A percentile compares a stretch with the other conserved stretches of the same genome.
Conservation (phyloP, 2,329 filamentous ascomycete species). For the Teratosphaeria nubilosa region DNA sequence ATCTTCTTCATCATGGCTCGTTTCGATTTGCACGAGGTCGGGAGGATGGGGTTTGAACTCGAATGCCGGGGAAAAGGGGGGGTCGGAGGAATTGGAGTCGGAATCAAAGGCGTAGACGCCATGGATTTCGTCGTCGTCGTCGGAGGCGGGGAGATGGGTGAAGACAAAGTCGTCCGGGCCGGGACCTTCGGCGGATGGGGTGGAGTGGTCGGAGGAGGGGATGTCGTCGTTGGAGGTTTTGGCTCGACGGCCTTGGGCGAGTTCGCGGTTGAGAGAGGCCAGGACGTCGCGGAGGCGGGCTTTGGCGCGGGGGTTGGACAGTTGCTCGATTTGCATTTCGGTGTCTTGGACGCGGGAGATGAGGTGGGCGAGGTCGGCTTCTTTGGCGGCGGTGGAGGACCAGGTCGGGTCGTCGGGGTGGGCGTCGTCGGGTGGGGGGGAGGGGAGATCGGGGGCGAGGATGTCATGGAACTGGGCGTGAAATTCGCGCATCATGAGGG, state of each 20-base stretch:
- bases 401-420: conserved; percentile 6
- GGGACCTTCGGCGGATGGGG: conserved; percentile 9
- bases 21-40: not conserved
- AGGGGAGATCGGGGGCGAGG: conserved; percentile 11
- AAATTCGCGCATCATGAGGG: conserved; percentile 44
- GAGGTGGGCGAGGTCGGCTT: conserved; percentile 12
- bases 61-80: not conserved
- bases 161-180: conserved; percentile 14
- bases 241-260: conserved; percentile 22
- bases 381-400: conserved; percentile 6
- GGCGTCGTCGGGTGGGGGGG: conserved; percentile 1
- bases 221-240: conserved; percentile 15
- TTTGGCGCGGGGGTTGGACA: conserved; percentile 19
- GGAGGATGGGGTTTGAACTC: conserved; percentile 3
- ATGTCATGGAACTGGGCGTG: conserved; percentile 24
- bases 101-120: conserved; percentile 5
- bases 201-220: conserved; percentile 7
- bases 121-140: conserved; percentile 13
- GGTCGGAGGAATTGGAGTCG: not conserved
- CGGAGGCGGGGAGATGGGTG: conserved; percentile 11
- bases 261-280: conserved; percentile 22
- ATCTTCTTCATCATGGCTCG: conserved; percentile 7
- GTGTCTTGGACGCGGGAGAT: conserved; percentile 22
- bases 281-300: conserved; percentile 23
- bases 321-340: conserved; percentile 26